Conservation (phyloP, 768 basidiomycete species). For the Boletales sp. region DNA sequence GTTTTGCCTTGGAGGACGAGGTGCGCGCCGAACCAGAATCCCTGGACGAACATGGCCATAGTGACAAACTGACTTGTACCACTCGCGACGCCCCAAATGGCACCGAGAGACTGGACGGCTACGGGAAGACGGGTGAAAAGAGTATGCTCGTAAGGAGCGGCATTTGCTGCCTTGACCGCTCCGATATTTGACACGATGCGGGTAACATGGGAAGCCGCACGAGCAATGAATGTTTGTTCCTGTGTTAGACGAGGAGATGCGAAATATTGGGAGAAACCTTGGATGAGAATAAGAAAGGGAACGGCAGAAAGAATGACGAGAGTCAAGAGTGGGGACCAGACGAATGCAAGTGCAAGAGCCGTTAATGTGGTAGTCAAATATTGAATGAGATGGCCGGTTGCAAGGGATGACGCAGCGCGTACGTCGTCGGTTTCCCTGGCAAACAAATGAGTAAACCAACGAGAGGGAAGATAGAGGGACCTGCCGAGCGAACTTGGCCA, state of each 20-base stretch:
- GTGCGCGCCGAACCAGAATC: slow-evolving; percentile 93
- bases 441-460: slow-evolving; percentile 6
- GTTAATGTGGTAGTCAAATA: slow-evolving; percentile 76
- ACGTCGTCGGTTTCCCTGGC: slow-evolving; percentile 92
- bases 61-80: slow-evolving; percentile 76
- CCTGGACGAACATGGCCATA: slow-evolving; percentile 93
- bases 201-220: slow-evolving; percentile 77
- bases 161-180: slow-evolving; percentile 94
- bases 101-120: slow-evolving; percentile 52
- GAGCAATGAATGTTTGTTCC: slow-evolving; percentile 65
- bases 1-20: slow-evolving; percentile 77
- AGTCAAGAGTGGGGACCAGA: slow-evolving; percentile 76
- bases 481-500: slow-evolving; percentile 89
- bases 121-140: slow-evolving; percentile 42
- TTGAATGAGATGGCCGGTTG: slow-evolving; percentile 74
- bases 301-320: slow-evolving; percentile 90
- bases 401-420: slow-evolving; percentile 77
- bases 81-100: slow-evolving; percentile 72
- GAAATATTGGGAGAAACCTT: slow-evolving; percentile 67
- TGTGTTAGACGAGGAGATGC: slow-evolving; percentile 61
- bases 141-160: slow-evolving; percentile 52
- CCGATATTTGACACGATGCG: slow-evolving; percentile 73
- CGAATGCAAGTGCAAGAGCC: slow-evolving; percentile 79
- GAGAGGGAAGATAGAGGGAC: neutral
- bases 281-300: slow-evolving; percentile 75